Evolutionary conservation across 108 stramenopile species (phyloP), one percentile per base, ranked within the genome.

Genomic region (Cyclostephanos tholiformis): DNA sequence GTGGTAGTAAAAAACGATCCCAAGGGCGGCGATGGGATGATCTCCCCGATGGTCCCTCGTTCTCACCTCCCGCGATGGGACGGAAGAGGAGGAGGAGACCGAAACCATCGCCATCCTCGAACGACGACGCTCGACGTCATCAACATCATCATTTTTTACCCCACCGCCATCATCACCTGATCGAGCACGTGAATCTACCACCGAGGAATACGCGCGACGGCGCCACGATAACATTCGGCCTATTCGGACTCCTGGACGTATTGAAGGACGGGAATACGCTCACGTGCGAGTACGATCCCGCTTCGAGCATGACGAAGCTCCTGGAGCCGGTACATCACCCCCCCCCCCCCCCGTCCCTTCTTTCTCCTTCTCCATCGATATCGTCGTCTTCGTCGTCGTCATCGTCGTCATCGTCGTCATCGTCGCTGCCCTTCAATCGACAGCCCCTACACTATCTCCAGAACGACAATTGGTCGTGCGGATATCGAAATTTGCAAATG

Each of bases 401-500:
- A 32, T 32, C 50, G 26, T 16, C 55, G 17, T 35, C 48, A 35
- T 49, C 32, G 36, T 58, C 65, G 43, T 32, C 71, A n/a, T 56
- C n/a, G 13, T 39, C 49, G 10, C 46, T 41, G 10, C 29, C 12
- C 10, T 69, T 19, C 56, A 49, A 63, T 26, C 71, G 55, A 29
- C 77, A 69, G 75, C 82, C 77, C 12, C 57, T 70, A 3, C 82
- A 83, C 50, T 79, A 69, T 44, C 65, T 52, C 30, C 94, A 95
- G 69, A 77, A 76, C 17, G 94, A 95, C 67, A 78, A 84, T 26
- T 92, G 88, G 88, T 85, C 82, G 44, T 95, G 94, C 77, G 94
- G 94, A 0, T 92, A 79, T 60, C 89, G 91, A 4, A 95, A 92
- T 50, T 61, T 87, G 14, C 94, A 95, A 84, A 91, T 95, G 91